These are phyloP conservation scores for Wallacemonas collosoma DNA, from an alignment of 208 protist species.

Conservation along the genomic window DNA sequence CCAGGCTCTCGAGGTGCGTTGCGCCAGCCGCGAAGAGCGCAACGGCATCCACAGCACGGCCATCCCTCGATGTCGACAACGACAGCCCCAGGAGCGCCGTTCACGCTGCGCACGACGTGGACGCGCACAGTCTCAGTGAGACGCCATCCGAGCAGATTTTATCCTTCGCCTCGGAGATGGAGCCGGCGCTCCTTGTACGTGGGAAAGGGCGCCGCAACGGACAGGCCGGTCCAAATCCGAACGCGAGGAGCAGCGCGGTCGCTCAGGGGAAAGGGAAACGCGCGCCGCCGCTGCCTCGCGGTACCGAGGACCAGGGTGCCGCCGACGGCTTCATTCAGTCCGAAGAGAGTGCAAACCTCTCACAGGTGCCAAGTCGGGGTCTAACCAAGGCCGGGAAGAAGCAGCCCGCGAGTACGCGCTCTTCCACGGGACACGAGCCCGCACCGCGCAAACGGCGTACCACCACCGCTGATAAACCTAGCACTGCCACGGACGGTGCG, in stretches of 20 bases:
- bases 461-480: too few species aligned
- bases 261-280: too few species aligned
- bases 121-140: neutral
- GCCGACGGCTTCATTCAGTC: too few species aligned
- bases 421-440: neutral
- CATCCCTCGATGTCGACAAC: conserved; percentile 3
- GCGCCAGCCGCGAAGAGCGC: neutral
- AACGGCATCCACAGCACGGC: neutral
- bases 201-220: neutral
- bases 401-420: neutral
- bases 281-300: too few species aligned
- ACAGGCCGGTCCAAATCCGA: too few species aligned
- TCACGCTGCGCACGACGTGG: neutral
- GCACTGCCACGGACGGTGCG: neutral
- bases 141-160: neutral
- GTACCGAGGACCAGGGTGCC: too few species aligned
- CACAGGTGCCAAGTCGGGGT: too few species aligned
- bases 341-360: too few species aligned
- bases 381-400: neutral
- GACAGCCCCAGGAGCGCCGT: conserved; percentile 4
- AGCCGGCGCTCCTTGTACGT: neutral
- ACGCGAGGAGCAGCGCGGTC: too few species aligned
- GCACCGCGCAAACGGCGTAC: neutral
- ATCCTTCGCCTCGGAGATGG: neutral
- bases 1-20: neutral